Evolutionary conservation across 192 early-diverging fungal genomes (phyloP), one percentile per base, ranked within the genome.

Genomic region (Backusella tuberculispora): DNA sequence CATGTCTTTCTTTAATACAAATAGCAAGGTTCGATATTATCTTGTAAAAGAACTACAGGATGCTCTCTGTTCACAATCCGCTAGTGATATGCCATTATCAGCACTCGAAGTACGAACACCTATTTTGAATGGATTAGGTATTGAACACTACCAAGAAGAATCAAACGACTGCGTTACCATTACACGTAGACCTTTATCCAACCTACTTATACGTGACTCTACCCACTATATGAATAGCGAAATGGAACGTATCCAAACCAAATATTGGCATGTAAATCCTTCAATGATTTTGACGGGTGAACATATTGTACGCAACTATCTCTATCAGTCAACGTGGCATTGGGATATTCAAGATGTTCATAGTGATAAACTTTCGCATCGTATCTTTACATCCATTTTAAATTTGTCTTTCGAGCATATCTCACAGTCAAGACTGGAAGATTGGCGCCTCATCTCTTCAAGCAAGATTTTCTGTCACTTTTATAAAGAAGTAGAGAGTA

Each of bases 381-480:
- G 66, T 6, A 74, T 67, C 12, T 75, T 77, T 12, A 80, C 75
- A 34, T 73, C 82, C 0, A 80, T 87, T 37, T 80, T 83, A 29
- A 81, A 83, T 24, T 63, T 88, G 10, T 85, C 85, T 2, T 89
- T 85, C 69, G 85, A 88, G 46, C 82, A 79, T 69, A 69, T 89
- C 2, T 85, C 83, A 64, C 78, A 83, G 26, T 70, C 81, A 24
- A 80, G 88, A 8, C 46, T 83, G 12, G 79, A 83, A 63, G 66
- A 79, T 3, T 87, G 76, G 71, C 40, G 77, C n/a, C 26, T 88
- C 8, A 75, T 84, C 1, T 81, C 81, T 0, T 76, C 75, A 10
- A 77, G 81, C 26, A 74, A 77, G 1, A 67, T 83, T 53, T 70
- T 73, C 12, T 71, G 75, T 40, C 79, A 85, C 24, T 88, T 86